phyloP scores from a whole-genome alignment of 192 early-diverging fungal genomes.

The Backusella psychrophila region DNA sequence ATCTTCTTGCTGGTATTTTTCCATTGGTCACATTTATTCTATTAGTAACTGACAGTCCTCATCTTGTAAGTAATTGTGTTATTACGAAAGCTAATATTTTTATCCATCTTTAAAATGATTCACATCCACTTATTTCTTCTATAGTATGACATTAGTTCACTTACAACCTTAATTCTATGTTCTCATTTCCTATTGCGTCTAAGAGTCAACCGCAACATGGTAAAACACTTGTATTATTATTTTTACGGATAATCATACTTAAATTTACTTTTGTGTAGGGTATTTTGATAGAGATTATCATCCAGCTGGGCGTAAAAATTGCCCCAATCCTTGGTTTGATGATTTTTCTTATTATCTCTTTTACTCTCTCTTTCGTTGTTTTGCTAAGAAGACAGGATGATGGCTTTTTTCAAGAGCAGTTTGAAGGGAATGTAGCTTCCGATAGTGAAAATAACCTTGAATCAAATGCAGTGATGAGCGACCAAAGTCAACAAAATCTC shows the following conservation, averaged over 20 bases:
- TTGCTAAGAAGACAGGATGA: neutral
- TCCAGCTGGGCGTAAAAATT: neutral
- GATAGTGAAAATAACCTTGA: neutral
- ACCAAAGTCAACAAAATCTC: neutral
- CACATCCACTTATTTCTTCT: neutral
- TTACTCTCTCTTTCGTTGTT: constrained; percentile 1
- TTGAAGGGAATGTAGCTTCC: neutral
- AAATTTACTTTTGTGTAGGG: neutral
- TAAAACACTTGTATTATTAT: neutral
- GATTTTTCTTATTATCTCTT: neutral
- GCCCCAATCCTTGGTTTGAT: neutral
- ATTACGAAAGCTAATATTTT: neutral
- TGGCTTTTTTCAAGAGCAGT: neutral
- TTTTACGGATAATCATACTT: neutral
- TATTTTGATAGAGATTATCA: constrained; percentile 1
- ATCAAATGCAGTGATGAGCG: neutral
- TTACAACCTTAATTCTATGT: constrained; percentile 7
- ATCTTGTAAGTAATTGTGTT: neutral
- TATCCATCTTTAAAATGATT: neutral
- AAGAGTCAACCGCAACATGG: neutral
- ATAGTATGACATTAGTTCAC: neutral
- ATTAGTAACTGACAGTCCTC: neutral
- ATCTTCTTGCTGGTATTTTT: neutral
- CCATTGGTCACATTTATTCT: neutral
- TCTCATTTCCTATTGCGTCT: constrained; percentile 2